phyloP scores from a whole-genome alignment of 2,329 filamentous ascomycete species.

The Colletotrichum echinochloae region DNA sequence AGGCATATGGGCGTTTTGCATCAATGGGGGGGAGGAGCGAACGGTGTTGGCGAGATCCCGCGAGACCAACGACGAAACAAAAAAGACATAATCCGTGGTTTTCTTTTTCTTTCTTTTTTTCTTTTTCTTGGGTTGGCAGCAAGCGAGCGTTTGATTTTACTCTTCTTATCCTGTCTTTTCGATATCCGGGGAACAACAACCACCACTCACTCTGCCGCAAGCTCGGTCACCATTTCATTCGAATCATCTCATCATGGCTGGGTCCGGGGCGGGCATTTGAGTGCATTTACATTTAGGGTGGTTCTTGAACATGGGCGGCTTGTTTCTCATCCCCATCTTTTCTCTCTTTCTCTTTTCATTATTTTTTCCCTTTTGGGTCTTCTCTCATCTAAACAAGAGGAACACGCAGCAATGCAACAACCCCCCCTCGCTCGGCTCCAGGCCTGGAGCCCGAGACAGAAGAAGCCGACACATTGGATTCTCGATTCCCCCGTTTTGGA shows the following conservation, averaged over 20 bases:
- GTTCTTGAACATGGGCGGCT: slow-evolving; percentile 60
- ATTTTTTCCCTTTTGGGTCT: slow-evolving; percentile 47
- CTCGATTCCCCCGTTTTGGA: slow-evolving; percentile 53
- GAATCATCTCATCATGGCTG: slow-evolving; percentile 63
- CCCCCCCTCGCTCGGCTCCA: slow-evolving; percentile 56
- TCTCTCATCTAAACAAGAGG: slow-evolving; percentile 62
- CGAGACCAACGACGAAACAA: slow-evolving; percentile 52
- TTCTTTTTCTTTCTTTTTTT: slow-evolving; percentile 42
- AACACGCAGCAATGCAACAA: slow-evolving; percentile 74
- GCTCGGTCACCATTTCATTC: slow-evolving; percentile 43
- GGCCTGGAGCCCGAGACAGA: slow-evolving; percentile 57
- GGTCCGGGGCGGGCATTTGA: slow-evolving; percentile 63
- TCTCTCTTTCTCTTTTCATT: slow-evolving; percentile 46
- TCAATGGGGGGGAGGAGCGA: slow-evolving; percentile 48
- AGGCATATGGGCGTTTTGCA: slow-evolving; percentile 59
- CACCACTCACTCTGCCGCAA: slow-evolving; percentile 63
- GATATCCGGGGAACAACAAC: slow-evolving; percentile 54
- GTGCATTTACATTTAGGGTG: slow-evolving; percentile 66
- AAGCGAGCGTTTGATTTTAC: slow-evolving; percentile 58
- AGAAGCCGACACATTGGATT: slow-evolving; percentile 54
- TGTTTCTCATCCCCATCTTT: slow-evolving; percentile 49
- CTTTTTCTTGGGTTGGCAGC: slow-evolving; percentile 49
- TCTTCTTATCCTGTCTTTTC: slow-evolving; percentile 48
- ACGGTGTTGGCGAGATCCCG: slow-evolving; percentile 55
- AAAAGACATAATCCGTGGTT: slow-evolving; percentile 43